Percentiles rank a stretch among this genome's conserved stretches.
Evolutionary conservation across 768 basidiomycete species (phyloP).

Genomic region (Lyophyllum decastes): DNA sequence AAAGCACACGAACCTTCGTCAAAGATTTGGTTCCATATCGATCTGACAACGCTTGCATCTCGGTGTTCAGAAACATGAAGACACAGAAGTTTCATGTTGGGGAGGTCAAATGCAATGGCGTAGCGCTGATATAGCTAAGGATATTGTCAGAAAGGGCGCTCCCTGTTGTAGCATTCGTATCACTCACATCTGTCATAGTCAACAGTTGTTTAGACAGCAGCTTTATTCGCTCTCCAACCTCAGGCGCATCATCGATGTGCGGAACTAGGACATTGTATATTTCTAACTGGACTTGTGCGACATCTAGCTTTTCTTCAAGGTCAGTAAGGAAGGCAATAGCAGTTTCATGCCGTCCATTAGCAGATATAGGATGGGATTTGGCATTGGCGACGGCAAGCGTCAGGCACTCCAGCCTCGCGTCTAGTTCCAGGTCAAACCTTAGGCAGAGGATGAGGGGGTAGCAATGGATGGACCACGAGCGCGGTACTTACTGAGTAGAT

Average conservation of each 20-base stretch:
- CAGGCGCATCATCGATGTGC: slow-evolving; percentile 60
- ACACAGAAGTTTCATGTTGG: slow-evolving; percentile 84
- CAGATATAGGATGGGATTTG: slow-evolving; percentile 88
- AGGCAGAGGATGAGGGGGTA: neutral
- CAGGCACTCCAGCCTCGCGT: slow-evolving; percentile 84
- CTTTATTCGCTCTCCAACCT: slow-evolving; percentile 63
- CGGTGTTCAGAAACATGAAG: slow-evolving; percentile 92
- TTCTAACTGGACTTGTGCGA: slow-evolving; percentile 96
- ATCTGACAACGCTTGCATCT: slow-evolving; percentile 76
- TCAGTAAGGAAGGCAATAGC: slow-evolving; percentile 96
- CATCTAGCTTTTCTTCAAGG: slow-evolving; percentile 95
- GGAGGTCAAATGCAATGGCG: slow-evolving; percentile 83
- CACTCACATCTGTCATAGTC: slow-evolving; percentile 78
- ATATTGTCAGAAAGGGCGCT: slow-evolving; percentile 10
- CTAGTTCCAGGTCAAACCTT: slow-evolving; percentile 70
- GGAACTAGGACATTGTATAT: slow-evolving; percentile 70
- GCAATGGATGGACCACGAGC: neutral
- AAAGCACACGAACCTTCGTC: slow-evolving; percentile 59
- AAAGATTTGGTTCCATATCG: slow-evolving; percentile 89
- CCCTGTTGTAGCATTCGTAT: neutral
- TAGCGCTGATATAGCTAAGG: slow-evolving; percentile 83
- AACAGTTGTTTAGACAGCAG: slow-evolving; percentile 62
- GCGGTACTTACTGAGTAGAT: slow-evolving; percentile 66
- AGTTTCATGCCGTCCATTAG: slow-evolving; percentile 76
- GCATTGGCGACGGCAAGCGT: slow-evolving; percentile 95